Evolutionary conservation across 331 rosid species (phyloP).

Genomic region (Rhamnella rubrinervis): DNA sequence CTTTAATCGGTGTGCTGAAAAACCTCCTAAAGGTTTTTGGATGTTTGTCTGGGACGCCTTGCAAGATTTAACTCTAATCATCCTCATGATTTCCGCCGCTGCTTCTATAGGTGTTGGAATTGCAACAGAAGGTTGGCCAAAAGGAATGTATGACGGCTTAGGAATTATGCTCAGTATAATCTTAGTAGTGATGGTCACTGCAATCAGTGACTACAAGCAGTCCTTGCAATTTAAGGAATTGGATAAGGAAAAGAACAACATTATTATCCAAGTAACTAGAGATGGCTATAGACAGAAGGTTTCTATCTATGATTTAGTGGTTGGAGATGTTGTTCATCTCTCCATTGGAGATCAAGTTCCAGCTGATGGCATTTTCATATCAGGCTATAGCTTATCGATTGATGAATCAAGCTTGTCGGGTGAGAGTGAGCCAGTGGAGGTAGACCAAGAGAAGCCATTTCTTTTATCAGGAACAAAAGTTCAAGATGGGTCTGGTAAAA

Average conservation of each 20-base stretch:
- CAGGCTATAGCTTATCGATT: constrained; percentile 63
- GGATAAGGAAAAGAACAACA: constrained; percentile 81
- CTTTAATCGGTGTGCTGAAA: constrained; percentile 49
- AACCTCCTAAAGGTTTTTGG: constrained; percentile 74
- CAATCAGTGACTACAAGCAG: constrained; percentile 75
- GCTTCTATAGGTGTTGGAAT: constrained; percentile 75
- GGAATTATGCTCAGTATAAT: constrained; percentile 74
- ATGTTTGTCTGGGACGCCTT: constrained; percentile 90
- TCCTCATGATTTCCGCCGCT: constrained; percentile 63
- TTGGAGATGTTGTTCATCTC: constrained; percentile 83
- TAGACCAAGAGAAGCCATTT: constrained; percentile 46
- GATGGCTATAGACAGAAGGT: constrained; percentile 63
- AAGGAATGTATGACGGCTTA: constrained; percentile 83
- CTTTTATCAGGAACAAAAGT: constrained; percentile 76
- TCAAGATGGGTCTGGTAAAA: constrained; percentile 81
- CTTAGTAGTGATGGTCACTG: constrained; percentile 73
- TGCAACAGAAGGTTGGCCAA: constrained; percentile 78
- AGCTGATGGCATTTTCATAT: constrained; percentile 71
- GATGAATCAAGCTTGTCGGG: constrained; percentile 91
- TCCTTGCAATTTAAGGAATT: constrained; percentile 78
- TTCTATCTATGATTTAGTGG: constrained; percentile 70
- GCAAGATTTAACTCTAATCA: constrained; percentile 72
- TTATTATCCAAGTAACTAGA: constrained; percentile 76
- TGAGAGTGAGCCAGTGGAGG: constrained; percentile 73
- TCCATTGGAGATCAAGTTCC: constrained; percentile 83